phyloP scores from a whole-genome alignment of 371 early-diverging fungal genomes.

The Umbelopsis sp. region DNA sequence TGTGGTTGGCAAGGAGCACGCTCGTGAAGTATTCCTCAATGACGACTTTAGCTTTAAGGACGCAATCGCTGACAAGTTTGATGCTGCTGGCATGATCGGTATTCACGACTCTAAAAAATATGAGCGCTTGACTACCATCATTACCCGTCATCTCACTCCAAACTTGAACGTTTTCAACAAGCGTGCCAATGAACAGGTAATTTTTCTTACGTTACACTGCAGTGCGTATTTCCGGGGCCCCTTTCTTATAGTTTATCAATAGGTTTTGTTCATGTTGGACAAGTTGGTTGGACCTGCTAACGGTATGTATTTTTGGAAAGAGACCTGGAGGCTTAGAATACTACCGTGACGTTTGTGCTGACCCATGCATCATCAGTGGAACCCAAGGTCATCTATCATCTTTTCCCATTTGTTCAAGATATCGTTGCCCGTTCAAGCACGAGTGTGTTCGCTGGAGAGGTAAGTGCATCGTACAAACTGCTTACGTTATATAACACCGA shows the following conservation, averaged over 20 bases:
- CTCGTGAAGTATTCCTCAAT: conserved; percentile 11
- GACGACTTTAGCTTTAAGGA: neutral
- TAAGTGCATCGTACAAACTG: neutral
- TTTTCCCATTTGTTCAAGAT: conserved; percentile 22
- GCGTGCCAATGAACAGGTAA: conserved; percentile 29
- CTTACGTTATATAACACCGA: neutral
- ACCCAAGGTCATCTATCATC: conserved; percentile 12
- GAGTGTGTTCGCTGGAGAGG: conserved; percentile 26
- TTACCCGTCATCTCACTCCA: conserved; percentile 34
- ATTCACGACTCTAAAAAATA: neutral
- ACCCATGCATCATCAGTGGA: neutral
- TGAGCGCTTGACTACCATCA: neutral
- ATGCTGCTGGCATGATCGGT: conserved; percentile 8
- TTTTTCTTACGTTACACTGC: too few species aligned
- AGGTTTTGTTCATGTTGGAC: neutral
- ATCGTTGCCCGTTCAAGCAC: conserved; percentile 27
- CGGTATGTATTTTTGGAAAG: neutral
- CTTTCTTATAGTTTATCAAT: neutral
- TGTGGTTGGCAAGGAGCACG: neutral
- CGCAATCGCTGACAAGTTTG: conserved; percentile 11
- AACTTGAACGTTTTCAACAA: conserved; percentile 30
- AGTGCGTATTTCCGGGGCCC: neutral
- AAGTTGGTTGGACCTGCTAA: neutral
- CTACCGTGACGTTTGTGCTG: neutral
- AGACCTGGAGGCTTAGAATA: neutral